Evolutionary conservation across 202 grass and related monocot species (phyloP).

Genomic region (Musa balbisiana): DNA sequence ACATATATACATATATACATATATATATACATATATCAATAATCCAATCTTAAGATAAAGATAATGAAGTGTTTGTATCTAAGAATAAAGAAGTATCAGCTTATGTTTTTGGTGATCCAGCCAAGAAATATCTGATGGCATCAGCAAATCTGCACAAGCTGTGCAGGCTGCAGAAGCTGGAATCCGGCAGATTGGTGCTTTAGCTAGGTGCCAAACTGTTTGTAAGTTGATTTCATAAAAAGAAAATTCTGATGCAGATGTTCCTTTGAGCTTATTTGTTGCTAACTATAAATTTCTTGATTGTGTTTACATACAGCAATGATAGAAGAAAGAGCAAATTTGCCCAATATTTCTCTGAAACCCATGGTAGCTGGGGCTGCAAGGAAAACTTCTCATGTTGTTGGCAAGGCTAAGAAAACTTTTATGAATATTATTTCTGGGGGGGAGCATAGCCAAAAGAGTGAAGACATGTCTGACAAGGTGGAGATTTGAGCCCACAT

Average conservation of each 20-base stretch:
- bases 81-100: too few relatives aligned
- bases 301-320: conserved; percentile 35
- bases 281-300: background rate
- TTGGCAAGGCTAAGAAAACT: conserved; percentile 30
- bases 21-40: too few relatives aligned
- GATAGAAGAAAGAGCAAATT: conserved; percentile 49
- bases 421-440: conserved; percentile 30
- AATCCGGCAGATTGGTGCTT: conserved; percentile 50
- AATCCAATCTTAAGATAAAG: too few relatives aligned
- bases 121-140: conserved; percentile 53
- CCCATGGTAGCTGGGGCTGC: conserved; percentile 38
- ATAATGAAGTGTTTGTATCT: too few relatives aligned
- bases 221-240: conserved; percentile 34
- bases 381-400: conserved; percentile 37
- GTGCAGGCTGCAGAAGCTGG: conserved; percentile 50
- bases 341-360: conserved; percentile 38
- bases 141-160: conserved; percentile 66
- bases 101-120: conserved; percentile 21
- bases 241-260: background rate
- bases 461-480: conserved; percentile 15
- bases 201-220: conserved; percentile 40
- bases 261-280: background rate
- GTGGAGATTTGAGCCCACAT: conserved; percentile 7
- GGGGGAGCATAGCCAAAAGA: background rate
- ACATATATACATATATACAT: too few relatives aligned